phyloP scores from a whole-genome alignment of 371 early-diverging fungal species.

The Mortierella sp. region DNA sequence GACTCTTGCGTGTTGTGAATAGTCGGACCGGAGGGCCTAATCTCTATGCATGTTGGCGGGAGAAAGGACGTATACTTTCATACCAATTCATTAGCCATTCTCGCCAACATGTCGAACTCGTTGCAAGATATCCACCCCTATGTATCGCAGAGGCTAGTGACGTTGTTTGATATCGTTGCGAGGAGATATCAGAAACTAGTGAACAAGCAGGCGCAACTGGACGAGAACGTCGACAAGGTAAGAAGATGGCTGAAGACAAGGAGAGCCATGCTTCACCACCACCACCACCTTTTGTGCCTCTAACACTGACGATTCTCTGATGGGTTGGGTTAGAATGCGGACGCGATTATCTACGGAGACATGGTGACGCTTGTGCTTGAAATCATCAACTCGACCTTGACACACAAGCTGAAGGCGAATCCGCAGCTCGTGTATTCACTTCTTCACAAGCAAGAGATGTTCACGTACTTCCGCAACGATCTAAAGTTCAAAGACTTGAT shows the following conservation, averaged over 20 bases:
- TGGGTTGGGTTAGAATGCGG: constrained; percentile 37
- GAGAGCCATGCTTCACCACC: no score
- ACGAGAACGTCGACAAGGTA: constrained; percentile 51
- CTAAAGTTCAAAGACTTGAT: constrained; percentile 68
- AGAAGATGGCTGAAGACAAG: background rate
- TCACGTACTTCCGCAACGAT: constrained; percentile 64
- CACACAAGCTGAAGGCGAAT: constrained; percentile 72
- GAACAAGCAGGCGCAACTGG: constrained; percentile 49
- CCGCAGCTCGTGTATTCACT: constrained; percentile 80
- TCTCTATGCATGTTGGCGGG: background rate
- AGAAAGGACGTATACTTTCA: constrained; percentile 74
- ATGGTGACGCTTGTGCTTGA: constrained; percentile 74
- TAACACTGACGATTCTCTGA: background rate
- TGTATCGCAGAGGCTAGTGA: constrained; percentile 77
- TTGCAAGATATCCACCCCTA: constrained; percentile 74
- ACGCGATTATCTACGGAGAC: constrained; percentile 72
- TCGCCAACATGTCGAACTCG: constrained; percentile 75
- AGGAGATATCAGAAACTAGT: constrained; percentile 71
- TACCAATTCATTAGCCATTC: constrained; percentile 71
- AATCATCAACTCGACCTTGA: constrained; percentile 74
- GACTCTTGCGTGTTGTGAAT: no score
- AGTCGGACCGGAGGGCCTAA: background rate
- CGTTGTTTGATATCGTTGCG: constrained; percentile 75
- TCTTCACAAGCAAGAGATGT: constrained; percentile 75
- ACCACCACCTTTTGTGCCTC: no score